A percentile compares a stretch with the other conserved stretches of the same genome.
Conservation (phyloP, 1,139 yeast species). For the Tardiomyces digboiensis region DNA sequence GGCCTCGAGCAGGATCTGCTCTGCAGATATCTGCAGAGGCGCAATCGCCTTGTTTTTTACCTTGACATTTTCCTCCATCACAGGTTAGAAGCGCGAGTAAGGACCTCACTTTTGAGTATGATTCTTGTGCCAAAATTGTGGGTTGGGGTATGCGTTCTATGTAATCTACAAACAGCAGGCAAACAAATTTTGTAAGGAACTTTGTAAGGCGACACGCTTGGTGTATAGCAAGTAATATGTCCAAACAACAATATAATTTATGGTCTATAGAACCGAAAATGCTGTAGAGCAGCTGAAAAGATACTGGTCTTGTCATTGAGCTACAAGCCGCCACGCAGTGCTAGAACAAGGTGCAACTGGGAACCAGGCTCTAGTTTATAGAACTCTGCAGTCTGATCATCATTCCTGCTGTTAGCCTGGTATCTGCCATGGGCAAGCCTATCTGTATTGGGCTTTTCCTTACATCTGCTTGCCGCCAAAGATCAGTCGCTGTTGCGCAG, state of each 20-base stretch:
- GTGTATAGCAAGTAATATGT: background rate
- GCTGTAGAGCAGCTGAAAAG: no score
- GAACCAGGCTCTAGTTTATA: conserved; percentile 61
- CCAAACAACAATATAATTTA: background rate
- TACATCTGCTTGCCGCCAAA: conserved; percentile 86
- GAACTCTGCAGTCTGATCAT: conserved; percentile 56
- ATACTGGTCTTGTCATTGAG: no score
- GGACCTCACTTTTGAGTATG: no score
- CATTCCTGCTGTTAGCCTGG: conserved; percentile 36
- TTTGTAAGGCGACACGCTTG: background rate
- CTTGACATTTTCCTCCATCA: background rate
- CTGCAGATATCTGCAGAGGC: conserved; percentile 45
- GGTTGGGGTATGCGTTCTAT: no score
- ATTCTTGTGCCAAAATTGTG: no score
- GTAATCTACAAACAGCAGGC: no score
- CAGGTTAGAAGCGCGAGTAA: no score
- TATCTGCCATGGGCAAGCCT: background rate
- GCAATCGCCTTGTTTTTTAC: conserved; percentile 36
- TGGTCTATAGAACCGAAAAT: background rate
- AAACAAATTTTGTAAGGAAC: background rate
- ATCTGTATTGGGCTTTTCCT: conserved; percentile 20
- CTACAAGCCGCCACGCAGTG: conserved; percentile 84
- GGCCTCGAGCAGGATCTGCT: conserved; percentile 46
- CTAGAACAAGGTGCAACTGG: conserved; percentile 78
- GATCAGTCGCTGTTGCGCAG: conserved; percentile 87